Conservation (phyloP, 2,329 filamentous ascomycete genomes). For the Tolypocladium album region DNA sequence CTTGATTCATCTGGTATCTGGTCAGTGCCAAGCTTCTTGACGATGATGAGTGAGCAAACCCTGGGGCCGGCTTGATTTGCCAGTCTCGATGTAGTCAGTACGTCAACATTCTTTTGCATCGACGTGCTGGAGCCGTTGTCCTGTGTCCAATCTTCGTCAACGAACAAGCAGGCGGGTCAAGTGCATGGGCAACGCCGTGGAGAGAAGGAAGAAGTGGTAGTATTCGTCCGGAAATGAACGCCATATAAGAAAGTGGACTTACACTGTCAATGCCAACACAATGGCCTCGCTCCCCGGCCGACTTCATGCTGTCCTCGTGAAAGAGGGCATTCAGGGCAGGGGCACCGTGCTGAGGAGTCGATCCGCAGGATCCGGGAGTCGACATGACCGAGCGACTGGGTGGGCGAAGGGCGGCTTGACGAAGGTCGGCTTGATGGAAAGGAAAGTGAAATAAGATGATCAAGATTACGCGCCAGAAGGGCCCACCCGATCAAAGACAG, state of each 20-base stretch:
- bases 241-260: constrained; percentile 1
- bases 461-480: constrained; percentile 16
- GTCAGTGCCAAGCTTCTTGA: background rate
- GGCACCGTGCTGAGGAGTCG: constrained; percentile 15
- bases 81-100: constrained; percentile 42
- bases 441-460: constrained; percentile 11
- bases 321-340: constrained; percentile 5
- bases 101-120: constrained; percentile 32
- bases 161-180: background rate
- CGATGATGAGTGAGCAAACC: constrained; percentile 22
- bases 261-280: constrained; percentile 7
- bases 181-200: background rate
- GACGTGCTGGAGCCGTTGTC: constrained; percentile 8
- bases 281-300: constrained; percentile 6
- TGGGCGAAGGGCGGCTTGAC: constrained; percentile 1
- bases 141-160: constrained; percentile 6
- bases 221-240: background rate
- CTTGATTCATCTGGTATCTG: constrained; percentile 29
- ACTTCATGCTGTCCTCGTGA: constrained; percentile 11
- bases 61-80: constrained; percentile 43
- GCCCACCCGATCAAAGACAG: constrained; percentile 17
- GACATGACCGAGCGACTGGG: constrained; percentile 15
- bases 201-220: background rate
- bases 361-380: constrained; percentile 13
- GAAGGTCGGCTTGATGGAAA: background rate